Evolutionary conservation across 1,139 yeast species (phyloP), one percentile per base, ranked within the genome.

Genomic region (Candida buenavistaensis): DNA sequence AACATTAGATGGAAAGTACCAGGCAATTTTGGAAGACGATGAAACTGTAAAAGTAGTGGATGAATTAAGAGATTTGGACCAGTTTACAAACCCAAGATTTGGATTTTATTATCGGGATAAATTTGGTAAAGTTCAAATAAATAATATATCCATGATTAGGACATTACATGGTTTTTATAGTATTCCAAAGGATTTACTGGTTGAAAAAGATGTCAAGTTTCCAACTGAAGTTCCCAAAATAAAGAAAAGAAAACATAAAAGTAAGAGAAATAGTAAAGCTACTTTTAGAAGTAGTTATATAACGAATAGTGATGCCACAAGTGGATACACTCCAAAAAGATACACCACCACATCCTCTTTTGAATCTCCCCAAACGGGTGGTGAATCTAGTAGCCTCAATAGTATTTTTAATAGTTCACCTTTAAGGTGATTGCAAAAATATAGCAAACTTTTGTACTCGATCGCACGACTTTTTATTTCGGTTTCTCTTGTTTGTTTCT

Each of bases 121-220:
- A n/a, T 10, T 26, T 2, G 35, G 35, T 1, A 26, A 27, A 13
- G 35, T 32, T 3, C 30, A 25, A 20, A 32, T 32, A 6, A 32
- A 32, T 23, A 23, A 28, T 16, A 21, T 26, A 6, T 21, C 30
- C 3, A 32, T 32, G 35, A n/a, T 20, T n/a, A 15, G 35, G 22
- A 25, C 35, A 32, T 15, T 32, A 5, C 35, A 32, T 27, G 35
- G 35, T 10, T 32, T 32, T 12, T 32, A 32, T 10, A 32, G 26
- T 10, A 22, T 21, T 12, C 35, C 35, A 9, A n/a, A 19, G 14
- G 15, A 27, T 3, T 21, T 32, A 3, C 22, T 20, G 12, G 14
- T 28, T 7, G 35, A 30, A 17, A 7, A 14, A 13, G 26, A 6
- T 6, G 20, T 32, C n/a, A 32, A 23, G 13, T 32, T 32, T 23